Evolutionary conservation across 768 basidiomycete genomes (phyloP), one percentile per base, ranked within the genome.

Genomic region (Lyophyllum shimeji): DNA sequence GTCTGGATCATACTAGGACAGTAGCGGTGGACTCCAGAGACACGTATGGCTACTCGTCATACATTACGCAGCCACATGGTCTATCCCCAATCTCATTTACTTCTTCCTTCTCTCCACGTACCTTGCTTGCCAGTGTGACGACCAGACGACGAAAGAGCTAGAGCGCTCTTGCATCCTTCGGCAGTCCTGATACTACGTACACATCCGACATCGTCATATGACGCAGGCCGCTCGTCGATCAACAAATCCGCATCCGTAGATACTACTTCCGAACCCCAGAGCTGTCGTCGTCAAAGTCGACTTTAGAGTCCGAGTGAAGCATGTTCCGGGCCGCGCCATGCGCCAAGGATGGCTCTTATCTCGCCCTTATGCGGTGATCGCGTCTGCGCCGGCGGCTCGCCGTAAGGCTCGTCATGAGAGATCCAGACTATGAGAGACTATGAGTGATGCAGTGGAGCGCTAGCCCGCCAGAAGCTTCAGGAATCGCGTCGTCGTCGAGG

Each of bases 61-160:
- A 61, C 52, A 57, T 55, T 13, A 24, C 31, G 34, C 21, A 40
- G 9, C 60, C 62, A 53, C 59, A 65, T 55, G 50, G 23, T 47
- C 47, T 55, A 62, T 52, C 53, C 20, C 23, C 37, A 37, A 37
- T 31, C 48, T 53, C 52, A 59, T 50, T 61, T 57, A 40, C 58
- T 53, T 31, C 51, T 39, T 55, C 53, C 57, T 9, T 58, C 61
- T 15, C 44, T 57, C 50, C 60, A 24, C 71, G 60, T 24, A 73
- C 65, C 55, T 76, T 76, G 57, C 72, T n/a, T n/a, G n/a, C n/a
- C n/a, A n/a, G 76, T 2, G 69, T 76, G 3, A 76, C 74, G 18
- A 73, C 61, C 3, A 74, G 74, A 17, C 72, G 63, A 43, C n/a
- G n/a, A n/a, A n/a, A 76, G 60, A 12, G 65, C 50, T 9, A 66